Conservation (phyloP, 2,329 filamentous ascomycete genomes). For the Colletotrichum plurivorum region DNA sequence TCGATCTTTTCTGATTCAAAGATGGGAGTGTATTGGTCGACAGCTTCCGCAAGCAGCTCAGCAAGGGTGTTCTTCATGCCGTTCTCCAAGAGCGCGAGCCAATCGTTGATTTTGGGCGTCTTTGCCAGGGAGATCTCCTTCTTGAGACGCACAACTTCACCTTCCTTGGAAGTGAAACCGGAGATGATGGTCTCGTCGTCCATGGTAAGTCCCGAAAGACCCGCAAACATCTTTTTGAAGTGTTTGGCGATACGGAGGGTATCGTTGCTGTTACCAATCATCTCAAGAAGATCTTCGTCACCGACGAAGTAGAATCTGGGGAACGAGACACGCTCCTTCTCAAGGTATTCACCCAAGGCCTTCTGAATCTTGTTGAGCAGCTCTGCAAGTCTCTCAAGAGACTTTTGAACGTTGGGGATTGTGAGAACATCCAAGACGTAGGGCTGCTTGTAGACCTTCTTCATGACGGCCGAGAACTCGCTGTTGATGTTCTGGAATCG, state of each 20-base stretch:
- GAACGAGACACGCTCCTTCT: constrained; percentile 97
- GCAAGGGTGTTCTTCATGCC: constrained; percentile 97
- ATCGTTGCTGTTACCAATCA: constrained; percentile 99
- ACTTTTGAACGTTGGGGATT: constrained; percentile 96
- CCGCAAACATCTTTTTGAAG: constrained; percentile 99
- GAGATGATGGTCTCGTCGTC: constrained; percentile 92
- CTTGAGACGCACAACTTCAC: constrained; percentile 88
- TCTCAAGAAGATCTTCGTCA: constrained; percentile 97
- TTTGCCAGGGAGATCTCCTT: constrained; percentile 93
- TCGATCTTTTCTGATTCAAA: constrained; percentile 82
- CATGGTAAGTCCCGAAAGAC: constrained; percentile 89
- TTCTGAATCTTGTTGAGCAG: constrained; percentile 99
- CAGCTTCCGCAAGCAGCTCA: constrained; percentile 88
- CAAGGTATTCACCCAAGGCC: constrained; percentile 96
- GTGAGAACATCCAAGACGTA: constrained; percentile 96
- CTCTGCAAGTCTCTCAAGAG: constrained; percentile 94
- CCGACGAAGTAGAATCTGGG: constrained; percentile 99
- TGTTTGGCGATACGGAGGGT: constrained; percentile 97
- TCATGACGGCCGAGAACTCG: constrained; percentile 99
- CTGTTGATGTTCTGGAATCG: constrained; percentile 99
- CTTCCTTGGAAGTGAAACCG: constrained; percentile 95
- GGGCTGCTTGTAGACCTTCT: constrained; percentile 97
- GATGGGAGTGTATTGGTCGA: constrained; percentile 84
- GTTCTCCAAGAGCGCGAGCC: constrained; percentile 91
- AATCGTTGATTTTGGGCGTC: constrained; percentile 98